Evolutionary conservation across 352 stramenopile species (phyloP), one percentile per base, ranked within the genome.

Genomic region (Peronospora tabacina): DNA sequence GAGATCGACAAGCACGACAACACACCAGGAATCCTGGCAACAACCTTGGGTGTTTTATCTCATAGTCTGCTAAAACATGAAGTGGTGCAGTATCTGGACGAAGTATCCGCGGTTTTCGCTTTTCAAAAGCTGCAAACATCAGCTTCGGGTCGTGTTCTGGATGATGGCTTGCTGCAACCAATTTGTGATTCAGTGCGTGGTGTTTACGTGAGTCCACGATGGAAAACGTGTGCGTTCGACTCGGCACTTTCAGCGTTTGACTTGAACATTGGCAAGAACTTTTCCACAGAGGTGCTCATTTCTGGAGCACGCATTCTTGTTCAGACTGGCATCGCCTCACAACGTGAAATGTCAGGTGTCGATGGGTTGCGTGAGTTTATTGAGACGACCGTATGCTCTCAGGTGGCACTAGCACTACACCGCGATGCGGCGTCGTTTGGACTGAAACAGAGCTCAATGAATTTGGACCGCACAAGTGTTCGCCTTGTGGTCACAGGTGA

Each of bases 61-160:
- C 82, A 94, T 54, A 87, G 77, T 22, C 42, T 94, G 34, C 52
- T 94, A n/a, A 87, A 88, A 49, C 61, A 87, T 11, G 78, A 91
- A 56, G 65, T 91, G 19, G 56, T 69, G 12, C 57, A 48, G 0
- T 94, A 90, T 42, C 51, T 94, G 33, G 82, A 94, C 40, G 53
- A 73, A 7, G 29, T 91, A 6, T 88, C 78, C 2, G 73, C 77
- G 9, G 65, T 66, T 39, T 58, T 94, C 17, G 75, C 76, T 24
- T 74, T 72, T 16, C 76, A 88, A 52, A 74, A 75, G 17, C 52
- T 75, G 38, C 65, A 82, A 39, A 59, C 54, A 4, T 86, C 76
- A 8, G 52, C 66, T 13, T 81, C 75, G 3, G 74, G 75, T 26
- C 76, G 77, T 4, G 69, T 92, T 16, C 48, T 92, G 1, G 82